These are phyloP conservation scores for Phytopythium oedochilum DNA, from an alignment of 352 stramenopile genomes.

Conservation along the genomic window DNA sequence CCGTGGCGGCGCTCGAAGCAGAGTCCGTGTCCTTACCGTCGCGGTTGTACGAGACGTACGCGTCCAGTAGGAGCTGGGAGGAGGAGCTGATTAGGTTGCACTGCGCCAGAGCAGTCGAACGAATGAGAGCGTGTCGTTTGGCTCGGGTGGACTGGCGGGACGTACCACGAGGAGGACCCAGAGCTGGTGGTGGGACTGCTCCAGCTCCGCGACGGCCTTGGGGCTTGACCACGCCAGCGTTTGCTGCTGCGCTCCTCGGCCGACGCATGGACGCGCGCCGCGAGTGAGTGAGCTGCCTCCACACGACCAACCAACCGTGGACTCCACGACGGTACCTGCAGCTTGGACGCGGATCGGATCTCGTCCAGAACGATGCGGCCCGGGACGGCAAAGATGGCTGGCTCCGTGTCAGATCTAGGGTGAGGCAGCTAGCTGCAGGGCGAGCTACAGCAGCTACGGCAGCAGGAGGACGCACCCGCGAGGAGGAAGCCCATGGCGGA, in stretches of 20 bases:
- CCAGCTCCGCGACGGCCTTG: conserved; percentile 34
- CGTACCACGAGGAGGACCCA: conserved; percentile 63
- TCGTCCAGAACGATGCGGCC: conserved; percentile 56
- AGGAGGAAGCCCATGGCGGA: conserved; percentile 54
- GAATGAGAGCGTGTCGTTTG: neutral
- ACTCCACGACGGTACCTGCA: conserved; percentile 49
- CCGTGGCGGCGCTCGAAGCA: too few species aligned
- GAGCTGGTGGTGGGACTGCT: conserved; percentile 66
- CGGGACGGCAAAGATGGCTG: conserved; percentile 60
- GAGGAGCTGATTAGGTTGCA: conserved; percentile 61
- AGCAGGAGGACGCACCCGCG: conserved; percentile 25
- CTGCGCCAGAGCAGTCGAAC: conserved; percentile 12
- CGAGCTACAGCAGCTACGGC: too few species aligned
- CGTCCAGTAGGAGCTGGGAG: conserved; percentile 50
- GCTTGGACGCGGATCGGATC: conserved; percentile 41
- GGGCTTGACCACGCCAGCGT: conserved; percentile 1
- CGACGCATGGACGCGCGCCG: neutral
- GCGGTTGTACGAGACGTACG: conserved; percentile 55
- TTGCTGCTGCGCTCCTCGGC: conserved; percentile 1
- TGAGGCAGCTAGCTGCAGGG: too few species aligned
- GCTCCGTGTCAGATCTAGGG: neutral
- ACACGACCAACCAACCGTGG: too few species aligned
- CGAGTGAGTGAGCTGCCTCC: neutral
- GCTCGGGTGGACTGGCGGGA: too few species aligned
- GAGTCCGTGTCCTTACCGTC: conserved; percentile 20